phyloP scores from a whole-genome alignment of 495 filamentous ascomycete genomes.

The Penicillium ucsense region DNA sequence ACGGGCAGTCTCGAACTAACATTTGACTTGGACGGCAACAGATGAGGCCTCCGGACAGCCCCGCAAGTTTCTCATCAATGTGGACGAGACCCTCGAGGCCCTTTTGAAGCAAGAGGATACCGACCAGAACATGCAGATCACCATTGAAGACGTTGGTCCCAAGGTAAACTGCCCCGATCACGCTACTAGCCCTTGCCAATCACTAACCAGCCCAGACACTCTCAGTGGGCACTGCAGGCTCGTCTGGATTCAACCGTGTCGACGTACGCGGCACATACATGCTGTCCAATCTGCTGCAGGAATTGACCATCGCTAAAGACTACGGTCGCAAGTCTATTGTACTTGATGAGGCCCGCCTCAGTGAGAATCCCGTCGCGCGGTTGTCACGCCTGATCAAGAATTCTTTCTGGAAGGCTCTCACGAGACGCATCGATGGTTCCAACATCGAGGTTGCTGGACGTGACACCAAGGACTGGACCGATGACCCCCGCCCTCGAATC shows the following conservation, averaged over 20 bases:
- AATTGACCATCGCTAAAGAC: constrained; percentile 80
- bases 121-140: constrained; percentile 87
- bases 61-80: constrained; percentile 67
- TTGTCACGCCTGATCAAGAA: constrained; percentile 76
- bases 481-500: constrained; percentile 78
- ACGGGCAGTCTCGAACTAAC: no score
- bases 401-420: constrained; percentile 84
- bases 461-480: constrained; percentile 88
- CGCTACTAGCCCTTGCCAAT: neutral
- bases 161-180: constrained; percentile 49
- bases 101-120: constrained; percentile 79
- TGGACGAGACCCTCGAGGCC: constrained; percentile 61
- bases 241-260: constrained; percentile 70
- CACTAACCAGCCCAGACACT: constrained; percentile 44
- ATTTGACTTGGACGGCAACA: constrained; percentile 6
- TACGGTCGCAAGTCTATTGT: constrained; percentile 76
- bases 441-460: constrained; percentile 76
- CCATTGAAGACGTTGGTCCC: constrained; percentile 87
- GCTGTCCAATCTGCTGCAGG: constrained; percentile 90
- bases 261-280: constrained; percentile 92
- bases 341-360: constrained; percentile 76
- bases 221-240: constrained; percentile 74
- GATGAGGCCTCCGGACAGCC: constrained; percentile 42
- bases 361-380: constrained; percentile 85
- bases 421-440: constrained; percentile 75